These are phyloP conservation scores for Diddensiella caesifluorescens DNA, from an alignment of 805 yeast genomes.

Conservation along the genomic window DNA sequence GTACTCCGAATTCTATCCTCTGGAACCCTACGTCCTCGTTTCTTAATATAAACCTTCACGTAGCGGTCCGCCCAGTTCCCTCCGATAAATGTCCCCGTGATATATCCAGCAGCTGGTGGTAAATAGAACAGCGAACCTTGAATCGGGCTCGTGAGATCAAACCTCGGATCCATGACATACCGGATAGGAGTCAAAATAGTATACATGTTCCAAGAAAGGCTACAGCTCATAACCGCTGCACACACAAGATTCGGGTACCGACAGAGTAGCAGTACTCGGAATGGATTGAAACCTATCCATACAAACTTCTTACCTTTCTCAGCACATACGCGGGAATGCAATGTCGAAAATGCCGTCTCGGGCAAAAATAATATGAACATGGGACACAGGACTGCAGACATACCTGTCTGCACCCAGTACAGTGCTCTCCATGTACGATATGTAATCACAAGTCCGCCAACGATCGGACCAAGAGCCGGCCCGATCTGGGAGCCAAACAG, in stretches of 20 bases:
- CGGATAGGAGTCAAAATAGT: conserved; percentile 50
- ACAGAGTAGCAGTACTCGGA: conserved; percentile 40
- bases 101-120: conserved; percentile 53
- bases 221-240: conserved; percentile 33
- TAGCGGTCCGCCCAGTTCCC: conserved; percentile 48
- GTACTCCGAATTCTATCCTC: conserved; percentile 48
- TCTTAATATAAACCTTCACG: conserved; percentile 40
- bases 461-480: conserved; percentile 47
- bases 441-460: conserved; percentile 50
- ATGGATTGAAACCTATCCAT: conserved; percentile 43
- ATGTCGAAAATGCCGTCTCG: conserved; percentile 33
- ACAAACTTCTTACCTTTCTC: conserved; percentile 34
- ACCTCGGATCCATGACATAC: conserved; percentile 51
- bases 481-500: conserved; percentile 50
- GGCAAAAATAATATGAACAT: conserved; percentile 40
- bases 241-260: conserved; percentile 35
- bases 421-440: conserved; percentile 50
- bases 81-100: conserved; percentile 47
- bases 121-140: conserved; percentile 50
- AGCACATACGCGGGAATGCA: conserved; percentile 11
- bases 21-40: conserved; percentile 43
- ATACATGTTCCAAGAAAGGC: conserved; percentile 47
- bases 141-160: conserved; percentile 43
- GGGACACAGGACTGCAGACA: conserved; percentile 36
- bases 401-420: conserved; percentile 44